A percentile compares a stretch with the other conserved stretches of the same genome.
Evolutionary conservation across 1,284 basidiomycete genomes (phyloP).

Genomic region (Violaceomyces palustris): DNA sequence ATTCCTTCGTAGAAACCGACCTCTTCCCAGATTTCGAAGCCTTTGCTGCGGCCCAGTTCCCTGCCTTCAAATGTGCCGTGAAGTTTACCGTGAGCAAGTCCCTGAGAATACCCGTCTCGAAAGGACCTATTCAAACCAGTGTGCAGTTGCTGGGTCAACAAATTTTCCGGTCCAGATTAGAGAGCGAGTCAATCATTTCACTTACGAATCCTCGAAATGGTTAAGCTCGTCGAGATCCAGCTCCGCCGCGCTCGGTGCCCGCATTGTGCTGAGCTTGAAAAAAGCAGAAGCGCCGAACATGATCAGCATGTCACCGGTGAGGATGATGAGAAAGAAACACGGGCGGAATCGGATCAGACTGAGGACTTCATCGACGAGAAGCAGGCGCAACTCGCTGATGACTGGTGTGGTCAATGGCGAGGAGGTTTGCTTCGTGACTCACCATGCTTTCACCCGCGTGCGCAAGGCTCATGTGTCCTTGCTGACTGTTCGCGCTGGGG

Average conservation of each 20-base stretch:
- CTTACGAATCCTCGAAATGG: constrained; percentile 36
- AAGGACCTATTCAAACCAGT: constrained; percentile 73
- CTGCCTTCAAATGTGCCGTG: constrained; percentile 89
- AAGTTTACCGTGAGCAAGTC: constrained; percentile 74
- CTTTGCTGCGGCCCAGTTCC: constrained; percentile 82
- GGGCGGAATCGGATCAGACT: too few species aligned
- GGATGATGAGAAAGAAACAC: too few species aligned
- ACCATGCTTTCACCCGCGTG: too few species aligned
- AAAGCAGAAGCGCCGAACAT: too few species aligned
- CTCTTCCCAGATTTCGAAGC: constrained; percentile 94
- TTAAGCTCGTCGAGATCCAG: constrained; percentile 37
- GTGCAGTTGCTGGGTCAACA: too few species aligned
- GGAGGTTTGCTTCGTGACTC: too few species aligned
- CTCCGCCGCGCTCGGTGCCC: constrained; percentile 4
- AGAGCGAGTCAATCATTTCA: not conserved
- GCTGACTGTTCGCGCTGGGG: too few species aligned
- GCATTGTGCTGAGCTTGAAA: constrained; percentile 5
- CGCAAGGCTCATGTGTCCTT: too few species aligned
- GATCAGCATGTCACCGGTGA: too few species aligned
- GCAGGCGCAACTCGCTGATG: too few species aligned
- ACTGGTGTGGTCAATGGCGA: too few species aligned
- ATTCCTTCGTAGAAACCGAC: constrained; percentile 86
- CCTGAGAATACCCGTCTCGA: constrained; percentile 68
- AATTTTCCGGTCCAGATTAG: not conserved
- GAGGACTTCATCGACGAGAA: too few species aligned